Base-by-base conservation (phyloP, 306 rosid species). In the Parietaria judaica region DNA sequence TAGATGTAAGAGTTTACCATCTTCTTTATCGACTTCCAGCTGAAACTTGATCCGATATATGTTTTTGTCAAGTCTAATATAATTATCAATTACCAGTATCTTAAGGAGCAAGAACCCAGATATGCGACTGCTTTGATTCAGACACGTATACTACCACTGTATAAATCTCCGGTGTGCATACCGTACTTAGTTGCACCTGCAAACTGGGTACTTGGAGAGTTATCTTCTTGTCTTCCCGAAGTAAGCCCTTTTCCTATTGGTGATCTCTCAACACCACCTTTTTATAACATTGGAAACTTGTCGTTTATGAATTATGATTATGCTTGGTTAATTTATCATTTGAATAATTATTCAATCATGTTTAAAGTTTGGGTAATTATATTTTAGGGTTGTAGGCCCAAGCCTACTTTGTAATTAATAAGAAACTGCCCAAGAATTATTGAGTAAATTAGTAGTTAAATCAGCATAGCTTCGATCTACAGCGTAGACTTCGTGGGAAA, bases 141-240 rank as follows among this genome's bases (percentile, higher is more conserved):
- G 36, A 62, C 78, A 7, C 83, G 90, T 70, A 77, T 90, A 73
- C 62, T 90, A 56, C 95, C 97, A 48, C 70, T 90, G 62, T 90
- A 86, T 77, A 65, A 69, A 3, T 46, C 69, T 36, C 70, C 81
- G 57, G 66, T 52, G 61, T 51, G 73, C 74, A 63, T 61, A 66
- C 97, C 94, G 12, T 80, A 73, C 77, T 80, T 90, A 68, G 57
- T 86, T 71, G 97, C 90, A 56, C 76, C 84, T 73, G 94, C 97
- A 72, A 90, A 90, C 76, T 90, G 97, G 97, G 89, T 90, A 52
- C 86, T 90, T 64, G 97, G 97, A 75, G 95, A 90, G 72, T 81
- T 86, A 50, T 92, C 90, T 41, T 74, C 88, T 58, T 90, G 95
- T 72, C 84, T 90, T 58, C 86, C 88, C 46, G 88, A 86, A 73